phyloP scores from a whole-genome alignment of 2,329 filamentous ascomycete genomes.

The Apiospora pterosperma region DNA sequence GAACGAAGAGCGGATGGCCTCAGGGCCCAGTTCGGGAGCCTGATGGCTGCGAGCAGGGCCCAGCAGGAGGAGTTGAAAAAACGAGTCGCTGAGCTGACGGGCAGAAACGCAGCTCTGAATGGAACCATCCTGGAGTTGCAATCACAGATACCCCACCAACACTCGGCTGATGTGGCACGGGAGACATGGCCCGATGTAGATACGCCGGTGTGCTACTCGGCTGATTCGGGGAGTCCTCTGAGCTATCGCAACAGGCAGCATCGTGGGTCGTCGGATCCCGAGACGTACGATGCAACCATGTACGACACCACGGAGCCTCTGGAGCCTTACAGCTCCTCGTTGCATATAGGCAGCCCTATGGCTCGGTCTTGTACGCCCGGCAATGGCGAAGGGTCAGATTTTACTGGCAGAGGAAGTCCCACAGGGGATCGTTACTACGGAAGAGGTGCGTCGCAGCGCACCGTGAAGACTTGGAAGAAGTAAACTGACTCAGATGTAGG shows the following conservation, averaged over 20 bases:
- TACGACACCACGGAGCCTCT: constrained; percentile 42
- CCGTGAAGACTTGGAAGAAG: constrained; percentile 5
- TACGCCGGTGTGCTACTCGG: constrained; percentile 26
- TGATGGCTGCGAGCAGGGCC: constrained; percentile 48
- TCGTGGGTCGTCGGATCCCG: constrained; percentile 41
- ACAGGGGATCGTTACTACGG: constrained; percentile 43
- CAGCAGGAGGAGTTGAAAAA: constrained; percentile 53
- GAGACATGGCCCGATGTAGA: constrained; percentile 28
- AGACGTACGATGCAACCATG: constrained; percentile 37
- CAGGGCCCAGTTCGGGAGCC: constrained; percentile 38
- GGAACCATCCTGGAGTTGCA: constrained; percentile 46
- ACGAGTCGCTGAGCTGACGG: constrained; percentile 46
- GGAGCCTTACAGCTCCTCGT: constrained; percentile 28
- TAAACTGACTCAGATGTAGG: constrained; percentile 28
- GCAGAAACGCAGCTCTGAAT: constrained; percentile 51
- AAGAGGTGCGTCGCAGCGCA: constrained; percentile 34
- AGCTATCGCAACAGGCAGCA: constrained; percentile 33
- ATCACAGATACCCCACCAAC: constrained; percentile 25
- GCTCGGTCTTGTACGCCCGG: constrained; percentile 37
- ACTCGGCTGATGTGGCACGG: constrained; percentile 12
- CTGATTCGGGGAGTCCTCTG: constrained; percentile 33
- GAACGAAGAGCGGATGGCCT: constrained; percentile 24
- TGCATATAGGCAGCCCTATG: constrained; percentile 14
- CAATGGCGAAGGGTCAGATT: constrained; percentile 27
- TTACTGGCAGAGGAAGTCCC: constrained; percentile 21